Evolutionary conservation across 495 filamentous ascomycete genomes (phyloP), one percentile per base, ranked within the genome.

Genomic region (Daldinia bambusicola): DNA sequence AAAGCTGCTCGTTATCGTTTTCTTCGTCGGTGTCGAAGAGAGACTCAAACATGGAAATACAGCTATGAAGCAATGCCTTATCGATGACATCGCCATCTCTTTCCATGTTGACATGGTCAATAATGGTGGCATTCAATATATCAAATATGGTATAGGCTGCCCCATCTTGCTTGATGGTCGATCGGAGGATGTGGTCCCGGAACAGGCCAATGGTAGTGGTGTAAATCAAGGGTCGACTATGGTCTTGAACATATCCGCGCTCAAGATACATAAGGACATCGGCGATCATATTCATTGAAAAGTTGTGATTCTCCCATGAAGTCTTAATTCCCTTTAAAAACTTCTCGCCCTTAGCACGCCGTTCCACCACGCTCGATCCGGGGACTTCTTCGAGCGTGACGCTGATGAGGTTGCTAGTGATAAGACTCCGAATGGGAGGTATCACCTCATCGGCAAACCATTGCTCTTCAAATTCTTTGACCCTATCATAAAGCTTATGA

Each of bases 251-350:
- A 77, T 91, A 91, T 13, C 93, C 87, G 30, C 95, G 92, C 69
- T 99, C 95, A 87, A 99, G 94, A 71, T 99, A 99, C 94, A 99
- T 98, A 38, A 98, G 80, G 36, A 99, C 93, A 77, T 99, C 96
- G 10, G 95, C 95, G 48, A 93, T 90, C 96, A 99, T 98, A 70
- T 93, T 92, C 94, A 98, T 97, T 61, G 91, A 93, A 14, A 92
- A 83, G 75, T 93, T 92, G 75, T 99, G 95, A 61, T 95, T 91
- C 67, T 92, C 89, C 92, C 93, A 99, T 4, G 89, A 88, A 43
- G 84, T 81, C 75, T 91, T 92, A 16, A 98, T 75, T 1, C 87
- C 91, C 43, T 85, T 86, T 69, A 99, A 77, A 70, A 98, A 95
- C 75, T 85, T 91, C 79, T 97, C 94, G 45, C 94, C 95, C 37